Percentiles rank a stretch among this genome's conserved stretches.
These are phyloP conservation scores for Amanita rimosa DNA, from an alignment of 768 basidiomycete genomes.

Conservation along the genomic window DNA sequence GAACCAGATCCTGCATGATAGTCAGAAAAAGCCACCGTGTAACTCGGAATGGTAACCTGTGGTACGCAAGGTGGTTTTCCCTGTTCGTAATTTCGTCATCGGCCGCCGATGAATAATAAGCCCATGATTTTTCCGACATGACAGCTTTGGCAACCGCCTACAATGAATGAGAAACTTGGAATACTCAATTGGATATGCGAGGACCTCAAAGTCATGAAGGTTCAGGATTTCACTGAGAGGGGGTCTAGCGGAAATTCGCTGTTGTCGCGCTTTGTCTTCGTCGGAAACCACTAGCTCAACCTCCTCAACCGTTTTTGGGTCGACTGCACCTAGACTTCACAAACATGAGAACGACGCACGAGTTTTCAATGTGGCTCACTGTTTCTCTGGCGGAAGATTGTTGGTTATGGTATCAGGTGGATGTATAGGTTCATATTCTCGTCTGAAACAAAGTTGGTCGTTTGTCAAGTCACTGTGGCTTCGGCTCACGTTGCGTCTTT, in stretches of 20 bases:
- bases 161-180: slow-evolving; percentile 2
- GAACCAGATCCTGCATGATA: slow-evolving; percentile 63
- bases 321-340: slow-evolving; percentile 57
- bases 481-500: slow-evolving; percentile 72
- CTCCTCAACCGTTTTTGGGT: slow-evolving; percentile 54
- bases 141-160: slow-evolving; percentile 76
- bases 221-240: slow-evolving; percentile 73
- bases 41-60: slow-evolving; percentile 38
- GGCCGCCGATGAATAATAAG: slow-evolving; percentile 92
- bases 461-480: background rate
- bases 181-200: background rate
- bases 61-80: slow-evolving; percentile 88
- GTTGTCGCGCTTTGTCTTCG: slow-evolving; percentile 59
- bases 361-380: slow-evolving; percentile 30
- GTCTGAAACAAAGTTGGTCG: slow-evolving; percentile 23
- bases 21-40: background rate
- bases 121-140: slow-evolving; percentile 87
- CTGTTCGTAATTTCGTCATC: slow-evolving; percentile 89
- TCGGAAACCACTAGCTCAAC: slow-evolving; percentile 53
- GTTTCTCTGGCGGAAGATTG: slow-evolving; percentile 76
- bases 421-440: slow-evolving; percentile 84
- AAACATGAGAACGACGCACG: background rate
- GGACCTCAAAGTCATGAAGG: slow-evolving; percentile 90
- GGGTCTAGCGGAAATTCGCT: slow-evolving; percentile 52
- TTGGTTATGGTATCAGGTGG: slow-evolving; percentile 73